These are phyloP conservation scores for Castanea sativa DNA, from an alignment of 306 rosid species.

Conservation along the genomic window DNA sequence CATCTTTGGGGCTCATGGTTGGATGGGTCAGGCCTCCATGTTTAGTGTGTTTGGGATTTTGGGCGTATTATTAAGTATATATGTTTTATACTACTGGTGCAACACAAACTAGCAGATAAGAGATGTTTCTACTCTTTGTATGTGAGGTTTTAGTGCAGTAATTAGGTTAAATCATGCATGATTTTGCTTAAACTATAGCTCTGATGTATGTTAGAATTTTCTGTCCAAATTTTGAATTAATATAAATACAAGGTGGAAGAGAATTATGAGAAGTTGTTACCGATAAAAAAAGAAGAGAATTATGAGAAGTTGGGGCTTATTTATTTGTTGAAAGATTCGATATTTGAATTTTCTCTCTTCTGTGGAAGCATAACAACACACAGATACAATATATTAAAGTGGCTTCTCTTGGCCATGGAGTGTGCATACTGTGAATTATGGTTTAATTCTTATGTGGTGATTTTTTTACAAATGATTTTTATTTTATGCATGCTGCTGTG, in stretches of 20 bases:
- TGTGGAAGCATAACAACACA: neutral
- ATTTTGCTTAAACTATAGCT: neutral
- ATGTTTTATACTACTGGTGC: neutral
- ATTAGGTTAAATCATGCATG: neutral
- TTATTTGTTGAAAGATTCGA: neutral
- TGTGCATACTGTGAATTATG: neutral
- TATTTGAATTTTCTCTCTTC: neutral
- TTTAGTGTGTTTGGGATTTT: neutral
- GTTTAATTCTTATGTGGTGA: conserved; percentile 4
- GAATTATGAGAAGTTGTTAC: neutral
- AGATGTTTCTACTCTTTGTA: neutral
- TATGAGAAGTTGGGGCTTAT: neutral
- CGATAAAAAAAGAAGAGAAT: neutral
- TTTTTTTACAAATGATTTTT: neutral
- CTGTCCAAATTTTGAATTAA: neutral
- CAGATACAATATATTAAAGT: neutral
- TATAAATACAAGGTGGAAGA: neutral
- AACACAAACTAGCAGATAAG: neutral
- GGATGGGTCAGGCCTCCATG: neutral
- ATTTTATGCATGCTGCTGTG: conserved; percentile 18
- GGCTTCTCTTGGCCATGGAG: neutral
- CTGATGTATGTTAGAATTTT: neutral
- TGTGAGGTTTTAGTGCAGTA: neutral
- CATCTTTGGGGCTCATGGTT: neutral
- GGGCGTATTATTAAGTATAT: neutral